Base-by-base conservation (phyloP, 1,139 yeast species). In the Taiozyma onychis region DNA sequence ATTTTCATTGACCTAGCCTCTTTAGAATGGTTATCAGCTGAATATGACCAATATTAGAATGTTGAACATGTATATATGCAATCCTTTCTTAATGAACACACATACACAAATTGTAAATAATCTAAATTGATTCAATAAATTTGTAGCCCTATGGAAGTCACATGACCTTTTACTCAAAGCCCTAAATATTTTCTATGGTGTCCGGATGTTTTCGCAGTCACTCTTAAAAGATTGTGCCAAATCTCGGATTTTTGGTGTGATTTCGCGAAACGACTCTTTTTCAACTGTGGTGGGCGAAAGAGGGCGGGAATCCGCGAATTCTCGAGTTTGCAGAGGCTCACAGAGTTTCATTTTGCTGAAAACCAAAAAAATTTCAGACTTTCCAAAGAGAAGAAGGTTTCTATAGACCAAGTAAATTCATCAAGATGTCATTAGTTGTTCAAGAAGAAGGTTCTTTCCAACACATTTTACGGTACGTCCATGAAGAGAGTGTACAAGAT, bases 361-460 rank as follows among this genome's bases (percentile, higher is more conserved):
- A 37, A 37, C 14, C 41, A 37, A 37, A 37, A 37, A 37, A 37
- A 37, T 37, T 37, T 37, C 41, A 37, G 24, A 37, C 24, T 37
- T 37, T 37, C 10, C 41, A 37, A 37, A 21, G 22, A 21, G 24
- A 21, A 21, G 24, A 37, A 37, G 41, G 24, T 37, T 37, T 18
- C 41, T 18, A 37, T 37, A 37, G 41, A 37, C 24, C 41, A 37
- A 37, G 24, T 37, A 18, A 37, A 37, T 37, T 37, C 41, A 37
- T 39, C 43, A 82, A 77, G 72, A 86, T 87, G 96, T 85, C 95
- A 77, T 87, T 91, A 86, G 97, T 89, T 80, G 95, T 91, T 79
- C 95, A 88, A 80, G 98, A 93, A 83, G 86, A 88, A 83, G 96
- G 96, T 79, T 88, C 95, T 76, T 93, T 95, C 96, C 99, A 95